Evolutionary conservation across 345 rosid genomes (phyloP).

Genomic region (Turnera subulata): DNA sequence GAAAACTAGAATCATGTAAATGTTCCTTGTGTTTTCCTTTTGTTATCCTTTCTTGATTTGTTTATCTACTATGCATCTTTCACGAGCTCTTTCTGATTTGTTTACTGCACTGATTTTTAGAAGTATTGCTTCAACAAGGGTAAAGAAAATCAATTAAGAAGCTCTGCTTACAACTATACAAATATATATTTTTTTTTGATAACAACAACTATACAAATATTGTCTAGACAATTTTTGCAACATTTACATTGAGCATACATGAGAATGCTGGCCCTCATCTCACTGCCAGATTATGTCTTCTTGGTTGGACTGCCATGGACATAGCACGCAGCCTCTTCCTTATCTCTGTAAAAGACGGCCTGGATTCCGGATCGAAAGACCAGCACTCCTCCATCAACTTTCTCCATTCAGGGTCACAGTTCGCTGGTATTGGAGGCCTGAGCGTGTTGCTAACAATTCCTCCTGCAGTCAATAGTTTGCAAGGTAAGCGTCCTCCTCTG

Average conservation of each 20-base stretch:
- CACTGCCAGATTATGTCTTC: conserved; percentile 27
- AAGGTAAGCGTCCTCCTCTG: no score
- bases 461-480: conserved; percentile 39
- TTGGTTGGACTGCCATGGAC: conserved; percentile 49
- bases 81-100: no score
- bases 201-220: background rate
- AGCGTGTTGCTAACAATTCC: conserved; percentile 79
- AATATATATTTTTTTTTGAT: background rate
- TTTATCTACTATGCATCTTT: no score
- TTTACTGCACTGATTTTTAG: no score
- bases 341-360: conserved; percentile 85
- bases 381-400: conserved; percentile 87
- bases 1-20: no score
- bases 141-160: background rate
- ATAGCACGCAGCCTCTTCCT: conserved; percentile 51
- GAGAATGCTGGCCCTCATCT: conserved; percentile 8
- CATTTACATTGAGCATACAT: background rate
- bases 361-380: conserved; percentile 55
- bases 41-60: no score
- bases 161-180: background rate
- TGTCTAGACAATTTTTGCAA: background rate
- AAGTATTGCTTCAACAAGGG: no score
- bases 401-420: conserved; percentile 69
- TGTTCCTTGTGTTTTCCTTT: no score
- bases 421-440: conserved; percentile 68